phyloP scores from a whole-genome alignment of 148 eudicot genomes.

The Fagopyrum homotropicum region DNA sequence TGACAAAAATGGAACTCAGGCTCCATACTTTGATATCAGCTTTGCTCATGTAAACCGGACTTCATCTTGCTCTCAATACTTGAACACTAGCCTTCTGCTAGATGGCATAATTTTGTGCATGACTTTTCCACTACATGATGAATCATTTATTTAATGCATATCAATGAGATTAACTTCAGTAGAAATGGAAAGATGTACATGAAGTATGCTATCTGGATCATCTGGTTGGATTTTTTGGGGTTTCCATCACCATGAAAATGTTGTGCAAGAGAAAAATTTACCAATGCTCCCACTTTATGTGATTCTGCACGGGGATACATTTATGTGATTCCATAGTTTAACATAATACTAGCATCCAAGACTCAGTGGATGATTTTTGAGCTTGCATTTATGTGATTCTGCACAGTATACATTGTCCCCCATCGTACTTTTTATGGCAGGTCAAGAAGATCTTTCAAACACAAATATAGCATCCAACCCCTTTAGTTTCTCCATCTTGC shows the following conservation, averaged over 20 bases:
- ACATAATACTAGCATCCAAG: background rate
- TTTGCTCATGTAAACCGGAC: background rate
- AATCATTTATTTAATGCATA: background rate
- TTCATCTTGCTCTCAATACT: background rate
- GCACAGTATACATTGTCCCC: background rate
- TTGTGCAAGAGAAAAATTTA: background rate
- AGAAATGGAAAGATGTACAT: background rate
- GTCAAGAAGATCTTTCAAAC: conserved; percentile 43
- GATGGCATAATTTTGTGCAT: background rate
- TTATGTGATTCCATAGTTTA: background rate
- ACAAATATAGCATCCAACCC: conserved; percentile 4
- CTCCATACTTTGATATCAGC: background rate
- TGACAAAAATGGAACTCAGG: background rate
- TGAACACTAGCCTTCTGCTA: background rate
- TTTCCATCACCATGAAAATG: background rate
- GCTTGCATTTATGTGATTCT: background rate
- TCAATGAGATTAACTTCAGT: background rate
- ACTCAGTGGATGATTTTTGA: background rate
- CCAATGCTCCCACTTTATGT: too few relatives aligned
- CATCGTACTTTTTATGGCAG: conserved; percentile 23
- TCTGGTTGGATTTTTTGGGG: background rate
- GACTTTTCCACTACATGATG: background rate
- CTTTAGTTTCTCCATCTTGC: background rate
- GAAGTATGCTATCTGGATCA: background rate
- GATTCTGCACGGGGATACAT: too few relatives aligned